Evolutionary conservation across 768 basidiomycete species (phyloP), one percentile per base, ranked within the genome.

Genomic region (Chalciporus piperatus): DNA sequence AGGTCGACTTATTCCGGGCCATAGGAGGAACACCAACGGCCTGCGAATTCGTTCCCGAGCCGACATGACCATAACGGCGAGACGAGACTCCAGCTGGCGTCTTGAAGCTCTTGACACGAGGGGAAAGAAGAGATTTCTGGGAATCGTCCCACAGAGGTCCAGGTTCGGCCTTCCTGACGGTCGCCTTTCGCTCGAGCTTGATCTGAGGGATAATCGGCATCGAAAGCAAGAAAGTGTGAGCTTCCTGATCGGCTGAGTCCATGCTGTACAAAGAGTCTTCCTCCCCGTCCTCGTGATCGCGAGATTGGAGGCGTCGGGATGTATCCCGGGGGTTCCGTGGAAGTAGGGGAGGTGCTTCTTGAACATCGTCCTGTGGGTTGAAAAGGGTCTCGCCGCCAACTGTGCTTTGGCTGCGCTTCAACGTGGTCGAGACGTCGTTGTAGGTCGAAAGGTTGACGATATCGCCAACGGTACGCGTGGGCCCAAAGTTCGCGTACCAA

Each of bases 121-220:
- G 62, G n/a, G 58, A 64, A 45, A 64, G 63, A 23, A 54, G 46
- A 1, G 25, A 27, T 22, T 48, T 50, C 13, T 51, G 53, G 22
- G 17, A 4, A n/a, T 40, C 20, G 8, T 48, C 43, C 10, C 25
- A 42, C 2, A 16, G 28, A 22, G 30, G 48, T 14, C 1, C 32
- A 11, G 40, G 38, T 10, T 57, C 57, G 0, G 42, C 38, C 16
- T 57, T 45, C 51, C 51, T 62, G 14, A 65, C 41, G 7, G 62
- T 64, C 23, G 62, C 62, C 23, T 59, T 65, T 41, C 63, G 62
- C 22, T 66, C 55, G 3, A 66, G 61, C 23, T 53, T 63, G 45
- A 66, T 66, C 45, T 45, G 54, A 25, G 64, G 64, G n/a, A 66
- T 69, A 1, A 57, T 50, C 6, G 65, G 64, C 48, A 64, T 68